A percentile compares a stretch with the other conserved stretches of the same genome.
Conservation (phyloP, 2,329 filamentous ascomycete genomes). For the Colletotrichum tabaci region DNA sequence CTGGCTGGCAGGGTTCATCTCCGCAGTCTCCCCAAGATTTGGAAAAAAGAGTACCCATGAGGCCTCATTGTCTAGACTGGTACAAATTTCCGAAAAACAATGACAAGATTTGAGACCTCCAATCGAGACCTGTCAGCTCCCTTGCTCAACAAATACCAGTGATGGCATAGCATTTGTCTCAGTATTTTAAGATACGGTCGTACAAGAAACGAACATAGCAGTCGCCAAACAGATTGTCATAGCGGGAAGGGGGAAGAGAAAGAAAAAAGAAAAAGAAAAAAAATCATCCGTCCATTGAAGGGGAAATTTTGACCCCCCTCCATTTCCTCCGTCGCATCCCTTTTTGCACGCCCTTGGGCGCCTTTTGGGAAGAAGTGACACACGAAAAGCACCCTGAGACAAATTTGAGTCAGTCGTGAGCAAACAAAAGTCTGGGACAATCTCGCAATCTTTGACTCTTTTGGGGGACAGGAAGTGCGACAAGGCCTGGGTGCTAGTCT, state of each 20-base stretch:
- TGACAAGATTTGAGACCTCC: neutral
- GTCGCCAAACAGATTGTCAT: neutral
- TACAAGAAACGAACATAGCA: constrained; percentile 1
- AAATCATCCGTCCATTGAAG: neutral
- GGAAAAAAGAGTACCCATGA: neutral
- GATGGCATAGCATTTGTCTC: constrained; percentile 3
- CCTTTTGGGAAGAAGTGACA: constrained; percentile 1
- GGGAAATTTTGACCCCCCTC: neutral
- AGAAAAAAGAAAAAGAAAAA: constrained; percentile 5
- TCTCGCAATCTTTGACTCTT: constrained; percentile 34
- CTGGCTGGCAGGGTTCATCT: constrained; percentile 5
- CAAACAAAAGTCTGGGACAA: constrained; percentile 31
- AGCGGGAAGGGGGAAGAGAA: neutral
- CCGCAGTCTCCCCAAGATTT: constrained; percentile 13
- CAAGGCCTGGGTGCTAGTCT: neutral
- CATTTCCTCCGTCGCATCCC: neutral
- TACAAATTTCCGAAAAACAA: constrained; percentile 14
- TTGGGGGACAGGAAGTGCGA: constrained; percentile 7
- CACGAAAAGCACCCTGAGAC: constrained; percentile 25
- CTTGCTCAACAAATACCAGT: constrained; percentile 30
- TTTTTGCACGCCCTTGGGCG: constrained; percentile 4
- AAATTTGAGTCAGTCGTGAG: constrained; percentile 25
- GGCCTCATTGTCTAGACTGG: constrained; percentile 6
- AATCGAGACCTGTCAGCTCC: constrained; percentile 10
- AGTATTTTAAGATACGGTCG: neutral